Base-by-base conservation (phyloP, 306 rosid genomes). In the Bauhinia variegata region DNA sequence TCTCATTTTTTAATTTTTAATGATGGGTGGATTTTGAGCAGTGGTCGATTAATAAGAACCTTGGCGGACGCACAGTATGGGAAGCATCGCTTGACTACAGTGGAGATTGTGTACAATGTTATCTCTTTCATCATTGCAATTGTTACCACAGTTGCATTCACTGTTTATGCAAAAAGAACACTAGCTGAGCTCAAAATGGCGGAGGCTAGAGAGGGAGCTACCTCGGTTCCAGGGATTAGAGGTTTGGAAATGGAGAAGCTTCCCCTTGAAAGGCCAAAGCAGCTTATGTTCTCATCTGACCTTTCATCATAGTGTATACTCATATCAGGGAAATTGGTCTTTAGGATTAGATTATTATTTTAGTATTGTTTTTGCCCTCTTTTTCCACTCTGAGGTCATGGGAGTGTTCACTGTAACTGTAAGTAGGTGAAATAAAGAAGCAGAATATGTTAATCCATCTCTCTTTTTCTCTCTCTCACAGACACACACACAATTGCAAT, bases 11-110 rank as follows among this genome's bases (percentile, higher is more conserved):
- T 23, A 36, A 5, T 5, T 36, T 8, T 36, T 65, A 41, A 43
- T 36, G 73, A 37, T 51, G 75, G 28, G 52, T 73, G 48, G 18
- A 60, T 62, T 17, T 77, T 28, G 51, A 72, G 82, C 89, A 93
- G 99, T 61, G 99, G 99, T 73, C 81, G 92, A 70, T 67, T 93
- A 65, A 77, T 93, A 77, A 88, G 75, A 86, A 90, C 97, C 46
- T 71, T 90, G 23, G 96, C 91, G 0, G 83, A 93, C 33, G 95
- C 92, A 39, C 79, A 88, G 66, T 90, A 90, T 1, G 90, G 95
- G 81, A 93, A 77, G 70, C 87, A 82, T 77, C 97, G 68, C 56
- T 52, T 93, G 78, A 93, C 99, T 9, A 78, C 88, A 0, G 84
- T 93, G 38, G 99, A 90, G 82, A 93, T 93, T 4, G 81, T 90